A percentile compares a stretch with the other conserved stretches of the same genome.
Evolutionary conservation across 768 basidiomycete genomes (phyloP).

Genomic region (Amanita muscaria): DNA sequence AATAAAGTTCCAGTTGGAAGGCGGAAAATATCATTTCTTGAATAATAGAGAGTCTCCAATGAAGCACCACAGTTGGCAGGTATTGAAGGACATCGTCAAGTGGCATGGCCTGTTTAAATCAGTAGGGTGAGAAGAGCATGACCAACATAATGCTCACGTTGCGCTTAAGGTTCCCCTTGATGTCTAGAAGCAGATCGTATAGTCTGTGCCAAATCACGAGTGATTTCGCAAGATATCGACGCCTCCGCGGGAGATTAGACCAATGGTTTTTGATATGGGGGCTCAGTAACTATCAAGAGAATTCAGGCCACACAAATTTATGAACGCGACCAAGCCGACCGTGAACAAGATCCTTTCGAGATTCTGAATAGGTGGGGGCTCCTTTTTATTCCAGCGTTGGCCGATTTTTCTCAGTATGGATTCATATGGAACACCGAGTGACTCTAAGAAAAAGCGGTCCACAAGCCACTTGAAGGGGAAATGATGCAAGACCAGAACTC

Average conservation of each 20-base stretch:
- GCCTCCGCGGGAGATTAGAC: constrained; percentile 59
- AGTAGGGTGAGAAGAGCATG: constrained; percentile 1
- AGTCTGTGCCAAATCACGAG: constrained; percentile 59
- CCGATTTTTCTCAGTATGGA: constrained; percentile 30
- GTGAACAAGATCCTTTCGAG: constrained; percentile 35
- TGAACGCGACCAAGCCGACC: constrained; percentile 20
- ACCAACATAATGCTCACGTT: constrained; percentile 16
- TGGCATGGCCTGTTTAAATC: constrained; percentile 21
- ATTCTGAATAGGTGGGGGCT: constrained; percentile 28
- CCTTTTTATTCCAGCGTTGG: constrained; percentile 28
- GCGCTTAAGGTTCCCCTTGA: constrained; percentile 22
- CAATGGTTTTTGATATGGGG: constrained; percentile 54
- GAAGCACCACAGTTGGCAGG: constrained; percentile 38
- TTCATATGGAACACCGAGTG: constrained; percentile 46
- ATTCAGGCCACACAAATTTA: constrained; percentile 4
- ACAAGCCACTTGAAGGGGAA: constrained; percentile 46
- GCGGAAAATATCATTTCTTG: constrained; percentile 68
- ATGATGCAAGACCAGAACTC: constrained; percentile 41
- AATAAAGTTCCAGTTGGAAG: constrained; percentile 69
- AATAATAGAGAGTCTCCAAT: constrained; percentile 53
- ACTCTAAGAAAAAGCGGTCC: constrained; percentile 58
- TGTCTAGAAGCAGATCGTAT: constrained; percentile 37
- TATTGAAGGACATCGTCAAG: constrained; percentile 27
- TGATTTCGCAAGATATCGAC: constrained; percentile 56
- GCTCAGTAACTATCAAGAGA: constrained; percentile 40